Evolutionary conservation across 2,329 filamentous ascomycete species (phyloP).

Genomic region (Talaromyces sp.): DNA sequence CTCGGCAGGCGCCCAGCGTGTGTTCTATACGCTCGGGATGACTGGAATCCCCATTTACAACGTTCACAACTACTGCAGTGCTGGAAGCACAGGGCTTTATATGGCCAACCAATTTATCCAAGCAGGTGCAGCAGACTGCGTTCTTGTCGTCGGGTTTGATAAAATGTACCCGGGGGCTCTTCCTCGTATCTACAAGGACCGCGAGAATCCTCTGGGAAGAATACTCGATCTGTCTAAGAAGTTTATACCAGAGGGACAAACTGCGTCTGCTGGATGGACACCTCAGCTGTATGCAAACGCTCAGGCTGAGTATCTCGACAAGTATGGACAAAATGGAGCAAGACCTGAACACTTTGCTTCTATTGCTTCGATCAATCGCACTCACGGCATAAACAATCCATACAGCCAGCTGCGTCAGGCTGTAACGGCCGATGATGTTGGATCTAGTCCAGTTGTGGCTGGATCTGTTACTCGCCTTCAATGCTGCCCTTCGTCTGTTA

Average conservation of each 20-base stretch:
- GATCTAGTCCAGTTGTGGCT: constrained; percentile 70
- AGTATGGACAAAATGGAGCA: constrained; percentile 91
- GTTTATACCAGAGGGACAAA: constrained; percentile 72
- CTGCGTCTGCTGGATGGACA: constrained; percentile 62
- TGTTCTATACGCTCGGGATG: constrained; percentile 99
- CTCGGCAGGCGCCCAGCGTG: constrained; percentile 87
- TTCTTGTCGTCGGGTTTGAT: constrained; percentile 91
- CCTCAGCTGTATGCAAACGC: constrained; percentile 96
- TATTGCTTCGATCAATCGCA: constrained; percentile 88
- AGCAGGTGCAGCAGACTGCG: constrained; percentile 76
- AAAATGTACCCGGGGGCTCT: constrained; percentile 93
- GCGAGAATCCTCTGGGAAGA: constrained; percentile 70
- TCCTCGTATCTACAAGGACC: constrained; percentile 76
- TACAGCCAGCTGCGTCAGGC: constrained; percentile 97
- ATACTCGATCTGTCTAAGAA: constrained; percentile 57
- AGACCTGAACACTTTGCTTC: constrained; percentile 83
- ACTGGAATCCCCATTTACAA: constrained; percentile 95
- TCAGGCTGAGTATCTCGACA: constrained; percentile 47
- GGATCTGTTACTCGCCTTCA: constrained; percentile 93
- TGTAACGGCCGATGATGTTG: constrained; percentile 79
- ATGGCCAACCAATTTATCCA: constrained; percentile 76
- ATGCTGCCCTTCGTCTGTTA: constrained; percentile 91
- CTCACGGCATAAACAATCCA: constrained; percentile 82
- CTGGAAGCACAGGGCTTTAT: constrained; percentile 82
- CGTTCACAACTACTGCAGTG: constrained; percentile 98